Percentiles rank a stretch among this genome's conserved stretches.
Conservation (phyloP, 192 early-diverging fungal species). For the Backusella psychrophila region DNA sequence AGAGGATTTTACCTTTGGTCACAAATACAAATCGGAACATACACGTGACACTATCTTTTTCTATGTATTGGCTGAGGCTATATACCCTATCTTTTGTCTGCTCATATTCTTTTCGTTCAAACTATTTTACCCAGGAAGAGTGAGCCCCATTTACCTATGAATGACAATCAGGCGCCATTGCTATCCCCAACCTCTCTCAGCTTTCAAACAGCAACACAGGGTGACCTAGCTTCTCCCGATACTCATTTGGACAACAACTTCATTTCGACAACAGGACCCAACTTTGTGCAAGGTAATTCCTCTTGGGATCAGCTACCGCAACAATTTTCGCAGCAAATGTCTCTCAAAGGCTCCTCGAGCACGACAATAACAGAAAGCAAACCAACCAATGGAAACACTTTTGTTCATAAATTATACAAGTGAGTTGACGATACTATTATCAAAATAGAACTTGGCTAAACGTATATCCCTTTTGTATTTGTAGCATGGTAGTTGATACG, state of each 20-base stretch:
- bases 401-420: constrained; percentile 53
- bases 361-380: neutral
- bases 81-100: neutral
- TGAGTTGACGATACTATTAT: constrained; percentile 13
- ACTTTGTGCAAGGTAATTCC: neutral
- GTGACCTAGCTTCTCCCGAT: neutral
- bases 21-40: neutral
- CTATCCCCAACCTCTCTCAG: neutral
- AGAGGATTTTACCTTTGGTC: neutral
- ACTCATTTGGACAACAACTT: constrained; percentile 1
- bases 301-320: constrained; percentile 20
- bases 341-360: neutral
- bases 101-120: neutral
- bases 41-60: neutral
- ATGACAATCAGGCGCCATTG: neutral
- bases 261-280: neutral
- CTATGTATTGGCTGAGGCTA: neutral
- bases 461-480: neutral
- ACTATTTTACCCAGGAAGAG: neutral
- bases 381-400: constrained; percentile 35
- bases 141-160: neutral
- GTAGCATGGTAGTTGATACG: constrained; percentile 82
- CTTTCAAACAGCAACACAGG: neutral
- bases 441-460: neutral
- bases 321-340: constrained; percentile 20